Percentiles rank a stretch among this genome's conserved stretches.
Evolutionary conservation across 352 stramenopile genomes (phyloP).

Genomic region (Achlya hypogyna): DNA sequence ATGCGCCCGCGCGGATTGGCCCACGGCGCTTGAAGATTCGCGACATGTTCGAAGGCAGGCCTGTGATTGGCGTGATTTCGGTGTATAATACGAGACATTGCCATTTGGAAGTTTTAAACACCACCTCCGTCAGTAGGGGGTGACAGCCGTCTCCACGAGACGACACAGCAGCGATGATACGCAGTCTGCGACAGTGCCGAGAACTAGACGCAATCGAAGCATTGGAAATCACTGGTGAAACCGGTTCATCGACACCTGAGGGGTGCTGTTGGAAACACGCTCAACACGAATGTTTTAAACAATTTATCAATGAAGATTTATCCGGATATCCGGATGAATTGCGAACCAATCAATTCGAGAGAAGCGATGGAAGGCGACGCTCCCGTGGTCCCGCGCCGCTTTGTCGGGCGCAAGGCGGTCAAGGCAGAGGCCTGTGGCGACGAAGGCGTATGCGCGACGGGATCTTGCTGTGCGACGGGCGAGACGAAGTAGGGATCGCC

Average conservation of each 20-base stretch:
- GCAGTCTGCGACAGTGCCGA: too few species aligned
- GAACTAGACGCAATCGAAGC: too few species aligned
- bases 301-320: conserved; percentile 4
- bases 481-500: neutral
- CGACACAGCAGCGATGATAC: too few species aligned
- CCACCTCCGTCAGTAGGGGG: too few species aligned
- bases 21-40: neutral
- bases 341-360: neutral
- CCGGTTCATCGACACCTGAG: too few species aligned
- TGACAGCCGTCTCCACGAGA: too few species aligned
- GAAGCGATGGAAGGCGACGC: neutral
- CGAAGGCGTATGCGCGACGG: neutral
- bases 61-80: neutral
- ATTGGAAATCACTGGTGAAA: too few species aligned
- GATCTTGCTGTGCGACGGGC: neutral
- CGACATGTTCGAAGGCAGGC: neutral
- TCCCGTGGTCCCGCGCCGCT: conserved; percentile 4
- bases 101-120: too few species aligned
- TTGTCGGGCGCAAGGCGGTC: conserved; percentile 1
- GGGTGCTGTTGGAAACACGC: neutral
- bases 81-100: too few species aligned
- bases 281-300: too few species aligned
- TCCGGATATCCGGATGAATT: conserved; percentile 12
- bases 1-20: neutral
- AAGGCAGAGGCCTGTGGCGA: neutral